These are phyloP conservation scores for Candida peoriensis DNA, from an alignment of 805 yeast species.

Conservation along the genomic window DNA sequence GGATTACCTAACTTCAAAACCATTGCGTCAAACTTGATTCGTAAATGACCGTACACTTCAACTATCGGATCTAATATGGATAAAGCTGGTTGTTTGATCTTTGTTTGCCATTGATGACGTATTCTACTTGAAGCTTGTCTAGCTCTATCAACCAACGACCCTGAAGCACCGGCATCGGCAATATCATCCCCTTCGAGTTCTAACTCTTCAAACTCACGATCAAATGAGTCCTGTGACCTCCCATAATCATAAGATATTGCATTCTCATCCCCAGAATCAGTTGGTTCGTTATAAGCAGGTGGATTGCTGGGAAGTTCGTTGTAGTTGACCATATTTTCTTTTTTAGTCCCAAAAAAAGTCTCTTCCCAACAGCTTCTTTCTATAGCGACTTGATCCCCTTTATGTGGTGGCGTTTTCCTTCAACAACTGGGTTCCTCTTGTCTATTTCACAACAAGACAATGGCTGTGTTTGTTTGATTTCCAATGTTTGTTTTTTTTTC, in stretches of 20 bases:
- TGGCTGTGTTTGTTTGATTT: too few relatives aligned
- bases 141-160: conserved; percentile 3
- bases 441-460: too few relatives aligned
- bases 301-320: conserved; percentile 27
- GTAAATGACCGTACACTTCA: conserved; percentile 27
- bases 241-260: too few relatives aligned
- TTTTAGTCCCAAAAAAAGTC: too few relatives aligned
- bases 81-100: conserved; percentile 5
- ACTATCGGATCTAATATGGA: conserved; percentile 45
- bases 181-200: conserved; percentile 32
- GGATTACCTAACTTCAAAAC: conserved; percentile 80
- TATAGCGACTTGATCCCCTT: too few relatives aligned
- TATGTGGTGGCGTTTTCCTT: too few relatives aligned
- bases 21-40: conserved; percentile 46
- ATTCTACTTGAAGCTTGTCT: neutral
- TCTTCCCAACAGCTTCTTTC: too few relatives aligned
- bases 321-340: conserved; percentile 8
- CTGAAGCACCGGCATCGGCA: conserved; percentile 1
- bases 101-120: neutral
- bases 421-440: too few relatives aligned
- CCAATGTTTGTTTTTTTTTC: too few relatives aligned
- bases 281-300: conserved; percentile 22
- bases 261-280: too few relatives aligned
- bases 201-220: conserved; percentile 26
- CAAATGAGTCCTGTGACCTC: conserved; percentile 3